Percentiles rank a stretch among this genome's conserved stretches.
phyloP scores from a whole-genome alignment of 306 rosid species.

The Phaseolus lunatus region DNA sequence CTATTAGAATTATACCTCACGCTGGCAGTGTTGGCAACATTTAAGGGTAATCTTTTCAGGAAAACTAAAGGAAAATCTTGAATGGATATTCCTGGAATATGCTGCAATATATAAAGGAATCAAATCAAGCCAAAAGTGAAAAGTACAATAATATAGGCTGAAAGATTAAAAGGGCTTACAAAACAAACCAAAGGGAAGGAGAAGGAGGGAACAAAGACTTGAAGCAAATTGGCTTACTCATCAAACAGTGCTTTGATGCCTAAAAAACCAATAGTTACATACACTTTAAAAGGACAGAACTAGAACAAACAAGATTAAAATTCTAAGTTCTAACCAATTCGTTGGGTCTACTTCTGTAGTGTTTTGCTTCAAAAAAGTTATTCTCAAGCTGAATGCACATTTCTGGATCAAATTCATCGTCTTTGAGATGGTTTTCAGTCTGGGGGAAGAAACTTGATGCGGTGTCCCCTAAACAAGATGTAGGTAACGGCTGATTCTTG shows the following conservation, averaged over 20 bases:
- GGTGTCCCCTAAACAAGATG: conserved; percentile 28
- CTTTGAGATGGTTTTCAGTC: not conserved
- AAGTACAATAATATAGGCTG: not conserved
- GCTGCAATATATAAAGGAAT: conserved; percentile 35
- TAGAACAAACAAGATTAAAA: not conserved
- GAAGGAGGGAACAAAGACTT: not conserved
- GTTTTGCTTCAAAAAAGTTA: conserved; percentile 24
- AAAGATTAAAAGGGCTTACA: too few species aligned
- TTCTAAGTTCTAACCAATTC: conserved; percentile 47
- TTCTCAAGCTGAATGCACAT: conserved; percentile 33
- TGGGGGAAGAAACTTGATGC: not conserved
- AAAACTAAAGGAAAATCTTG: conserved; percentile 3
- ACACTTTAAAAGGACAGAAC: not conserved
- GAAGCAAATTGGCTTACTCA: conserved; percentile 12
- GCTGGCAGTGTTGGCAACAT: conserved; percentile 37
- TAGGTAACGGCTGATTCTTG: not conserved
- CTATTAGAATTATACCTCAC: conserved; percentile 31
- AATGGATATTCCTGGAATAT: conserved; percentile 13
- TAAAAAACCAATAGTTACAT: not conserved
- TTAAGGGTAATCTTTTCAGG: conserved; percentile 13
- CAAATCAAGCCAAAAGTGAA: conserved; percentile 18
- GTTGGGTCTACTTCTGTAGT: not conserved
- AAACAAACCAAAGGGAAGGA: not conserved
- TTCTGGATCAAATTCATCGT: not conserved
- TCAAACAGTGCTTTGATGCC: not conserved